Base-by-base conservation (phyloP, 176 grass and related monocot genomes). In the Eremochloa ophiuroides region DNA sequence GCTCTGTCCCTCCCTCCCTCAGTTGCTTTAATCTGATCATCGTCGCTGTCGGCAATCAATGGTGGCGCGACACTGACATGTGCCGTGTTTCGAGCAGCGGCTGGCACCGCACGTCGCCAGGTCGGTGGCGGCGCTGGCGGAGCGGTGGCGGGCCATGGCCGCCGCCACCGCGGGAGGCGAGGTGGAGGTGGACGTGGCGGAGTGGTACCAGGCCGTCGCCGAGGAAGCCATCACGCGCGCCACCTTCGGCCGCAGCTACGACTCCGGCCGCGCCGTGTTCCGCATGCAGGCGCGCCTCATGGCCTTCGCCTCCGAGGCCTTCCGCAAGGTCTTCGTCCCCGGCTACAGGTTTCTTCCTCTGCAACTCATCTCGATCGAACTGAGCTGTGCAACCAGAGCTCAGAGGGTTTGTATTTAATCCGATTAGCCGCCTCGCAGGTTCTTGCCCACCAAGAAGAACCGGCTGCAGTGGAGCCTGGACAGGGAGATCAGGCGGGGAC, bases 261-360 rank as follows among this genome's bases (percentile, higher is more conserved):
- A 84, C 27, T 86, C 90, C 20, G 94, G 91, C 71, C 88, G 90
- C 66, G 67, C 62, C 5, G 91, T 97, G 30, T 97, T 92, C 85
- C 83, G 82, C 83, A 84, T 92, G 80, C 94, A 97, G 85, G 82
- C 79, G 14, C 87, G 86, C 30, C 91, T 91, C 64, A 97, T 97
- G 94, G 72, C 74, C 27, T 92, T 94, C 43, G 94, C 91, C 9
- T 84, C 89, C 39, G 94, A 94, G 75, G 89, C 91, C 37, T 97
- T 97, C 74, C 89, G 91, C 85, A 97, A 94, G 85, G 91, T 97
- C 39, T 86, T 97, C 80, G 92, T 97, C 68, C 94, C 94, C 0
- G 94, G 94, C 0, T 97, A 94, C 91, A 63, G 91, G 94, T 96
- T 75, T 5, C 23, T 11, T 44, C 41, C 12, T 13, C 41, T 43